Evolutionary conservation across 192 early-diverging fungal species (phyloP), one percentile per base, ranked within the genome.

Genomic region (Backusella circina): DNA sequence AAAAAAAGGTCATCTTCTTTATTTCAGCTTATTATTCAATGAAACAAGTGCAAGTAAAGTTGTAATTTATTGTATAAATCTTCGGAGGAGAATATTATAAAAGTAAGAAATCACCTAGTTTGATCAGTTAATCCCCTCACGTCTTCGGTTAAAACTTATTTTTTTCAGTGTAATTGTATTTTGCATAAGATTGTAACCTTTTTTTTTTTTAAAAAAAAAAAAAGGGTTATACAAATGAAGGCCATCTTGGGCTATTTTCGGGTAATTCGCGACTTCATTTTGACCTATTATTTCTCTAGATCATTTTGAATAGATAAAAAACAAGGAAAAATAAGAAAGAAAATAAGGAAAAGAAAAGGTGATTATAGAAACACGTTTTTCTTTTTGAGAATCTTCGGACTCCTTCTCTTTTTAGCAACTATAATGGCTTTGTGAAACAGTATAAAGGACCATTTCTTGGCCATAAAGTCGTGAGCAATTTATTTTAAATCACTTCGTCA

Each of bases 361-460:
- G 54, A 61, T 61, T 26, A 61, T 61, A 61, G n/a, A 28, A 28
- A 26, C 54, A 61, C 54, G 54, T 61, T 61, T 61, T 61, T 61
- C 26, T 61, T 61, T 61, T 61, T 61, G 54, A 61, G 54, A 61
- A 61, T 13, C 23, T 61, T 61, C 54, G 54, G 54, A 28, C 54
- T 61, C 21, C 26, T 26, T 61, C 54, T 61, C 54, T 61, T 61
- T 61, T 61, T 61, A 61, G 54, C 54, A 61, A 61, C 54, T 61
- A 61, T 28, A 61, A 28, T 61, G 23, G 4, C n/a, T 61, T 61
- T 28, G 54, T 61, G 23, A 3, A 26, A 61, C 54, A 26, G 3
- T n/a, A 2, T 54, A 54, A 54, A 54, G n/a, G 21, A 7, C 51
- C 18, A 21, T 54, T 54, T 54, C 21, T 61, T 61, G 23, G 10